Evolutionary conservation across 306 rosid species (phyloP), one percentile per base, ranked within the genome.

Genomic region (Echinosophora koreensis): DNA sequence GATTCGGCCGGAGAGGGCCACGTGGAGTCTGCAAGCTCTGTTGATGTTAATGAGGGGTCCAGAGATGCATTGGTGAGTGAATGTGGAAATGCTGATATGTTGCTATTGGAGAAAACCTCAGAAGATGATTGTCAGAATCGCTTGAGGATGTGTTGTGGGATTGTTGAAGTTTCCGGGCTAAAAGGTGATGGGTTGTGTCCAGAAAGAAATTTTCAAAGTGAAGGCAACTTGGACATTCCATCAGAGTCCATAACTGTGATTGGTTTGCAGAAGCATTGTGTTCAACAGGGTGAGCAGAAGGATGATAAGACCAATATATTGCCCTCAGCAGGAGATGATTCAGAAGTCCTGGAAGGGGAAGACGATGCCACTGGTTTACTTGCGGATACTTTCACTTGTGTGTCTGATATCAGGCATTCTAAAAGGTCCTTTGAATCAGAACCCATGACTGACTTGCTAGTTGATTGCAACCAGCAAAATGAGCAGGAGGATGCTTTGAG

Each of bases 401-500:
- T 59, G 76, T 58, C 87, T 62, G 67, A 81, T 63, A 77, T 47
- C 50, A 80, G 35, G 35, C 78, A 72, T 62, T 58, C 77, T 84
- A 85, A 85, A 82, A 63, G 51, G 66, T 73, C 78, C 60, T 83
- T 50, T 56, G 86, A 82, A 52, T 77, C 72, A 46, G 81, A 74
- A 52, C 74, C 78, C 12, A 28, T 16, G 52, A 41, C 75, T 64
- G 84, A 63, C 63, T 73, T 71, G 60, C 73, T 73, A 44, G 80
- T 77, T 65, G 75, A 80, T 64, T 84, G 50, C 81, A 30, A 61
- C 78, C 89, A 75, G 55, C 66, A 71, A 71, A 78, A 74, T 14
- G 86, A 87, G 77, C 84, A 37, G 86, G 90, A 84, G 82, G 86
- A 81, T 47, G 12, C 71, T 70, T 67, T 75, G 76, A 71, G 76